Percentiles rank a stretch among this genome's conserved stretches.
Conservation (phyloP, 2,329 filamentous ascomycete genomes). For the Ramularia endophylla region DNA sequence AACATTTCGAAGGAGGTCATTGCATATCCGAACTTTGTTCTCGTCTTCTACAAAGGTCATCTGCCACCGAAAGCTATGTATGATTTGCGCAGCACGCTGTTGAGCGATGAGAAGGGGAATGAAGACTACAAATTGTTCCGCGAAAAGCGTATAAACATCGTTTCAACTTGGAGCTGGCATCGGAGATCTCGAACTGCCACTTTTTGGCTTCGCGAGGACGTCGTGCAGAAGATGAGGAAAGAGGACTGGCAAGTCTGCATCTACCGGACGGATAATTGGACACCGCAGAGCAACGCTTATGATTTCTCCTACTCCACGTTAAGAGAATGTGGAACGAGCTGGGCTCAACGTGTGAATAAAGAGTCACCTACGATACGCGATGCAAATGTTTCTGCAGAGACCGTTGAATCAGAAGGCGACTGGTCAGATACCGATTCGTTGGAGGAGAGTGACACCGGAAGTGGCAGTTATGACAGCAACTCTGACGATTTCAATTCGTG, state of each 20-base stretch:
- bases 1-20: background rate
- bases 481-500: too few species aligned
- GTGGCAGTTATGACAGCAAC: too few species aligned
- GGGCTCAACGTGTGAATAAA: too few species aligned
- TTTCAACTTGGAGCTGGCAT: slow-evolving; percentile 11
- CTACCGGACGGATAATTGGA: slow-evolving; percentile 14
- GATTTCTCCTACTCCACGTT: background rate
- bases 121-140: slow-evolving; percentile 2
- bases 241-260: slow-evolving; percentile 6
- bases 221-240: slow-evolving; percentile 3
- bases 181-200: slow-evolving; percentile 3
- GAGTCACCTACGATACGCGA: too few species aligned
- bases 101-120: slow-evolving; percentile 9
- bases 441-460: too few species aligned
- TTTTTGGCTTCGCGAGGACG: slow-evolving; percentile 15
- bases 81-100: slow-evolving; percentile 5
- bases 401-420: too few species aligned
- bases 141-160: slow-evolving; percentile 9
- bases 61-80: background rate
- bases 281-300: too few species aligned
- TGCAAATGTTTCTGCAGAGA: too few species aligned
- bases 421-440: too few species aligned
- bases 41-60: slow-evolving; percentile 4
- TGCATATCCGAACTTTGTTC: slow-evolving; percentile 5
- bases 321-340: too few species aligned